Evolutionary conservation across 371 early-diverging fungal species (phyloP).

Genomic region (Actinomucor elegans): DNA sequence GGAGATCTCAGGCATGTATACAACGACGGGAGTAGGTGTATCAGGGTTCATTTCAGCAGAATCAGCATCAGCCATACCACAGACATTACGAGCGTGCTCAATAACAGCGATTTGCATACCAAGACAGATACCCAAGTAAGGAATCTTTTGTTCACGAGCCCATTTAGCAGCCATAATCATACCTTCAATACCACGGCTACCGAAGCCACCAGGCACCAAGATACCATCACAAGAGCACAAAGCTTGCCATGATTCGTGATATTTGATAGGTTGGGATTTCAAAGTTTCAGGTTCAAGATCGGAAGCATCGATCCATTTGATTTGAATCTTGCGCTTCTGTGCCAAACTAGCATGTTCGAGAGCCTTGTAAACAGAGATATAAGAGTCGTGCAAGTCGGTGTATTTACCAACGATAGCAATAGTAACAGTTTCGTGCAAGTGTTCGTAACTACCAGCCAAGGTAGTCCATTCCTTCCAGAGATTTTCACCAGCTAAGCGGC

Average conservation of each 20-base stretch:
- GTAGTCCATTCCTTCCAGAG: conserved; percentile 85
- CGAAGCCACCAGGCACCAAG: conserved; percentile 99
- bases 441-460: conserved; percentile 77
- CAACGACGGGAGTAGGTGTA: conserved; percentile 75
- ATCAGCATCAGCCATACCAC: conserved; percentile 81
- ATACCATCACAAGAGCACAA: conserved; percentile 92
- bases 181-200: conserved; percentile 96
- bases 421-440: conserved; percentile 81
- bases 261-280: conserved; percentile 80
- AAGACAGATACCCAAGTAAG: conserved; percentile 99
- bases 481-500: conserved; percentile 56
- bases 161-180: conserved; percentile 96
- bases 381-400: conserved; percentile 93
- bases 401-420: conserved; percentile 98
- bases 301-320: conserved; percentile 95
- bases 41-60: conserved; percentile 86
- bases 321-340: conserved; percentile 77
- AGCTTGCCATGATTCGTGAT: conserved; percentile 92
- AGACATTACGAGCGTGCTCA: conserved; percentile 97
- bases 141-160: conserved; percentile 98
- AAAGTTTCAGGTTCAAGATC: conserved; percentile 82
- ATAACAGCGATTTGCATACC: conserved; percentile 99
- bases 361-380: conserved; percentile 96
- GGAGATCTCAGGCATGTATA: conserved; percentile 96
- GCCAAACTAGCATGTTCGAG: conserved; percentile 92